Conservation (phyloP, 2,329 filamentous ascomycete species). For the Alternaria consortialis region DNA sequence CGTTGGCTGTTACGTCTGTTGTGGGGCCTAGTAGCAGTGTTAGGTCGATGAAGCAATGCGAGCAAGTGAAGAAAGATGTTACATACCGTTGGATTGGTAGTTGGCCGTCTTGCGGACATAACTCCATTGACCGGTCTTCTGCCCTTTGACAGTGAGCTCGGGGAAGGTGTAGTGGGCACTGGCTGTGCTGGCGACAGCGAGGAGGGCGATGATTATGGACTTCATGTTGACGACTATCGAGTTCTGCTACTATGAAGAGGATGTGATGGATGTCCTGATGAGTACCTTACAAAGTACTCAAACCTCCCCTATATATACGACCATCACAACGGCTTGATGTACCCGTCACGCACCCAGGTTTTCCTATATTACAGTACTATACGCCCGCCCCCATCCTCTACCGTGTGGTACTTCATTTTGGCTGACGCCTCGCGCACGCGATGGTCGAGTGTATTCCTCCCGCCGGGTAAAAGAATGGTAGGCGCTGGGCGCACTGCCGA, state of each 20-base stretch:
- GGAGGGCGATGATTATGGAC: conserved; percentile 32
- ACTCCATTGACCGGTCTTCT: conserved; percentile 39
- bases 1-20: conserved; percentile 39
- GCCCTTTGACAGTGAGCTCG: conserved; percentile 34
- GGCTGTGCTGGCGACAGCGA: conserved; percentile 32
- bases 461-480: conserved; percentile 31
- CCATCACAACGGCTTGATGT: neutral
- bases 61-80: conserved; percentile 2
- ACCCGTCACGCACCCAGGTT: neutral
- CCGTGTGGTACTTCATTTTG: conserved; percentile 18
- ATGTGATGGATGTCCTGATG: neutral
- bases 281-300: neutral
- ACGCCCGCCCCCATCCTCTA: neutral
- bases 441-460: conserved; percentile 7
- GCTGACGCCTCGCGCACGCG: neutral
- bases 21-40: conserved; percentile 14
- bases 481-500: conserved; percentile 16
- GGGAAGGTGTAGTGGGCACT: conserved; percentile 49
- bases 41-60: conserved; percentile 24
- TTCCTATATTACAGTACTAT: conserved; percentile 11
- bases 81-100: conserved; percentile 46
- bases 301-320: conserved; percentile 17
- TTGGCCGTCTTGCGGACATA: conserved; percentile 50
- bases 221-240: conserved; percentile 34
- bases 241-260: neutral